Base-by-base conservation (phyloP, 805 yeast genomes). In the Candida manassasensis region DNA sequence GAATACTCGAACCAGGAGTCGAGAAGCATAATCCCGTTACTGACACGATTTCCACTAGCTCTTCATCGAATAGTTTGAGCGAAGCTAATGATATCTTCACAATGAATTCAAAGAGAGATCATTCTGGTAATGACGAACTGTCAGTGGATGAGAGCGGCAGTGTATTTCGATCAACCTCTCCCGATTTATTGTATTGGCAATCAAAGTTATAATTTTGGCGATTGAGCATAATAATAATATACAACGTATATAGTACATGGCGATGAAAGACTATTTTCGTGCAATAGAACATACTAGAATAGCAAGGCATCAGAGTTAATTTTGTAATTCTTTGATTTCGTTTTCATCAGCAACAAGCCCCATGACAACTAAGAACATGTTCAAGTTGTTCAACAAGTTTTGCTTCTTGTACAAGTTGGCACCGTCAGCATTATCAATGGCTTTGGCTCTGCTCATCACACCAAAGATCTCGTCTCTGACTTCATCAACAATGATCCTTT, bases 311-410 rank as follows among this genome's bases (percentile, higher is more conserved):
- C 7, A 21, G 17, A 5, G 17, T 27, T 27, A 42, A 13, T 27
- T 35, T 41, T 49, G 51, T 8, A 89, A 69, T 63, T 88, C 96
- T 27, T 81, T 76, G 53, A 89, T 89, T 57, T 86, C 96, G 38
- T 79, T 81, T 49, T 86, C 93, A 46, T 85, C 84, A 4, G 97
- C 96, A 40, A 84, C 86, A 45, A 90, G 73, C 6, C 98, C 98
- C 94, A 90, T 88, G 31, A 89, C 97, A 49, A 90, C 93, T 62
- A 90, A 74, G 67, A 88, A 89, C 73, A 90, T 67, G 59, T 90
- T 90, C 73, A 90, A 75, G 54, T 88, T 88, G 45, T 77, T 78
- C 53, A 84, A 72, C 52, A 81, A 73, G 63, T 70, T 77, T 48
- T 69, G 77, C 47, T 71, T 73, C 54, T 63, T 67, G 54, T 63